These are phyloP conservation scores for Cladosporium colombiae DNA, from an alignment of 2,329 filamentous ascomycete species.

Conservation along the genomic window DNA sequence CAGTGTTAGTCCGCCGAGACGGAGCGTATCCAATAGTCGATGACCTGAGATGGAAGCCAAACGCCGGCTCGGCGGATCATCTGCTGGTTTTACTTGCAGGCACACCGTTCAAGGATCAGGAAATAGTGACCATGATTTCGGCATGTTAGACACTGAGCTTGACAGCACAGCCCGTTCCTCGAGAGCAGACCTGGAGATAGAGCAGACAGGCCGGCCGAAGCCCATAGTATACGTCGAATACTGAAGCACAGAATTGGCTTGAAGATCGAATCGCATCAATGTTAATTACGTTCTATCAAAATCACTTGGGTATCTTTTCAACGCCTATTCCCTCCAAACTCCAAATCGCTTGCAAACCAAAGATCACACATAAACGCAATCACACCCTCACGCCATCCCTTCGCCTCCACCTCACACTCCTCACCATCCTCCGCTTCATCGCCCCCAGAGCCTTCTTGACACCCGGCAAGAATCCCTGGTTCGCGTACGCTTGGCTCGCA, in stretches of 20 bases:
- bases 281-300: background rate
- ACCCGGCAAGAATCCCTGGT: conserved; percentile 31
- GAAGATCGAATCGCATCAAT: background rate
- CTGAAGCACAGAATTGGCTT: background rate
- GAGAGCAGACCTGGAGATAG: background rate
- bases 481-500: conserved; percentile 51
- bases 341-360: background rate
- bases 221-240: background rate
- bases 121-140: background rate
- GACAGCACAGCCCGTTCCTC: background rate
- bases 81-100: background rate
- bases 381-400: background rate
- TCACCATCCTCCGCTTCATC: conserved; percentile 11
- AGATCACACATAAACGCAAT: background rate
- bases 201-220: background rate
- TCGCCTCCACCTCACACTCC: background rate
- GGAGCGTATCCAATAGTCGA: background rate
- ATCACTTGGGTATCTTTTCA: background rate
- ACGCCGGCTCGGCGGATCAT: background rate
- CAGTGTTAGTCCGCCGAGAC: background rate
- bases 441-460: conserved; percentile 24
- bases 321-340: background rate
- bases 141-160: background rate
- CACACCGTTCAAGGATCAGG: background rate
- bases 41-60: background rate